Conservation (phyloP, 164 flowering plant species). For the Vitis riparia region DNA sequence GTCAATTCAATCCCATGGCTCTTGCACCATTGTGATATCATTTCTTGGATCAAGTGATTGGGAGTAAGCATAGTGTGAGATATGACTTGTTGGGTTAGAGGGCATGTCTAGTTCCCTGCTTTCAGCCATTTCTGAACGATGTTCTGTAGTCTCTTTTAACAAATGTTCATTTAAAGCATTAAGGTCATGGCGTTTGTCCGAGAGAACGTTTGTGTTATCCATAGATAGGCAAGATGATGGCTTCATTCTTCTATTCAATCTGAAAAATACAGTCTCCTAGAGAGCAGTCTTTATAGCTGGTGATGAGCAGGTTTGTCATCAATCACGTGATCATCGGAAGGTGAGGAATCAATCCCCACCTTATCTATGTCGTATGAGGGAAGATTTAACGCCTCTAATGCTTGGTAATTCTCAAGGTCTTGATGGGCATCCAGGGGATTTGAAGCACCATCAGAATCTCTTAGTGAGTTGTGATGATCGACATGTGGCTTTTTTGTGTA, state of each 20-base stretch:
- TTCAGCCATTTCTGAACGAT: constrained; percentile 64
- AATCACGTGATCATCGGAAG: constrained; percentile 13
- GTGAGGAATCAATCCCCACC: constrained; percentile 29
- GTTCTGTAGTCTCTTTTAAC: too few relatives aligned
- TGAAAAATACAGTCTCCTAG: constrained; percentile 8
- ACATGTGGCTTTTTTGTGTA: constrained; percentile 39
- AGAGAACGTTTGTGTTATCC: too few relatives aligned
- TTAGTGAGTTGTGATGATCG: constrained; percentile 31
- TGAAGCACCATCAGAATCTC: constrained; percentile 13
- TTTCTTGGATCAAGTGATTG: constrained; percentile 53
- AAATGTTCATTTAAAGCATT: too few relatives aligned
- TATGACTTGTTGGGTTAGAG: constrained; percentile 63
- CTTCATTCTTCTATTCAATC: too few relatives aligned
- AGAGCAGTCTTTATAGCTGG: constrained; percentile 31
- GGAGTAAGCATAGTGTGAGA: constrained; percentile 65
- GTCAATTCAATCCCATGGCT: constrained; percentile 43
- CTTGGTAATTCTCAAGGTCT: constrained; percentile 9
- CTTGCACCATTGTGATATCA: constrained; percentile 68
- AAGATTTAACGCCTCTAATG: constrained; percentile 17
- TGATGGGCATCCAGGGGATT: constrained; percentile 19
- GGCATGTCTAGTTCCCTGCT: constrained; percentile 64
- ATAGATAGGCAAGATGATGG: too few relatives aligned
- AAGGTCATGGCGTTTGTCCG: too few relatives aligned
- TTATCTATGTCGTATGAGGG: constrained; percentile 34
- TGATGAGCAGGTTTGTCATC: constrained; percentile 22